Evolutionary conservation across 768 basidiomycete species (phyloP), one percentile per base, ranked within the genome.

Genomic region (Astraeus odoratus): DNA sequence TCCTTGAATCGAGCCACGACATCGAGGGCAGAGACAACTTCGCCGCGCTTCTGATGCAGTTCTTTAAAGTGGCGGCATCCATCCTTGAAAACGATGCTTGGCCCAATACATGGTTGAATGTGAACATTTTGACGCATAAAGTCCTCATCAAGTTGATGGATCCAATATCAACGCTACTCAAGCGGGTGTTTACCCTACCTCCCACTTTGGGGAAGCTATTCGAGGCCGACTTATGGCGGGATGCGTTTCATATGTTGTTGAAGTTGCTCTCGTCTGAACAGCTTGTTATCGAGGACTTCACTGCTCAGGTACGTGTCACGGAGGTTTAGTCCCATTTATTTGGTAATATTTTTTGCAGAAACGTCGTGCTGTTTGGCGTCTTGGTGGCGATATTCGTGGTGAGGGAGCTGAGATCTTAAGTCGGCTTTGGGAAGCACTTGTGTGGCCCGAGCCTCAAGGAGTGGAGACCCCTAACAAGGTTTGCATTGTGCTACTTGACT

Each of bases 311-410:
- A 47, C n/a, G n/a, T 29, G 68, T 50, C 35, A 13, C n/a, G n/a
- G n/a, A 27, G 12, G 16, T 44, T 8, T 24, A 41, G 23, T 44
- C 48, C 22, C n/a, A 38, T 25, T 26, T 16, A 44, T 45, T 19
- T 31, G 24, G 10, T 35, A 27, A 47, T 54, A 16, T 42, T 10
- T 37, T 24, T 39, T 38, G 26, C 47, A 96, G 89, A 91, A 91
- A 81, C 86, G 92, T 33, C 81, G 94, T 34, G 88, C 94, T 3
- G 88, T 94, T 8, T 97, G 94, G 94, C 79, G 90, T 29, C 77
- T 97, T n/a, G 91, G 88, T 5, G 93, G 93, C 22, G 95, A 98
- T 66, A 81, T 97, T 56, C 80, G 95, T 19, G 93, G 92, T 8
- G 88, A 95, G 61, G 94, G 92, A 13, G 86, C 92, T 2, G 70